These are phyloP conservation scores for Gynostemma pentaphyllum DNA, from an alignment of 306 rosid genomes.

Conservation along the genomic window DNA sequence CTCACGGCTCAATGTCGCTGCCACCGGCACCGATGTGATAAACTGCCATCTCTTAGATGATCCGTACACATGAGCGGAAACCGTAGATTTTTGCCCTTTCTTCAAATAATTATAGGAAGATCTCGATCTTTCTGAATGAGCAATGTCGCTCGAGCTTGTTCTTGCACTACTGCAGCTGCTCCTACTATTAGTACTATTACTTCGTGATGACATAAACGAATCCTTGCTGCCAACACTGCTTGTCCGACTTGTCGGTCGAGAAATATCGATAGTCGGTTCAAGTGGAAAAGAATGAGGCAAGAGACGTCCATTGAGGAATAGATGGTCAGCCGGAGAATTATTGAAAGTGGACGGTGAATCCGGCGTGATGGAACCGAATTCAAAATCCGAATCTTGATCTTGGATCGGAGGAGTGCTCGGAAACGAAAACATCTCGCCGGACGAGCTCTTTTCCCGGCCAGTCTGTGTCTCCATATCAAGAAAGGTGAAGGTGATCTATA, in stretches of 20 bases:
- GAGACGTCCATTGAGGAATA: slow-evolving; percentile 79
- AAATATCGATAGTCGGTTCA: slow-evolving; percentile 13
- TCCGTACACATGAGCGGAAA: slow-evolving; percentile 32
- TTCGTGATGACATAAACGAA: slow-evolving; percentile 48
- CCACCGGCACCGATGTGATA: slow-evolving; percentile 41
- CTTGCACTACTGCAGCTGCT: slow-evolving; percentile 66
- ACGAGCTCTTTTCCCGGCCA: slow-evolving; percentile 17
- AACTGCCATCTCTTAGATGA: slow-evolving; percentile 71
- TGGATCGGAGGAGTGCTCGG: slow-evolving; percentile 47
- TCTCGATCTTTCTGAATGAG: slow-evolving; percentile 29
- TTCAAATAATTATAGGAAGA: slow-evolving; percentile 11
- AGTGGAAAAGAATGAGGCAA: slow-evolving; percentile 68
- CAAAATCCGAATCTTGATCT: slow-evolving; percentile 46
- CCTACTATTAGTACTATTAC: slow-evolving; percentile 68
- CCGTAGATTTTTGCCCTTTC: slow-evolving; percentile 9
- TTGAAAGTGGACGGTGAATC: slow-evolving; percentile 48
- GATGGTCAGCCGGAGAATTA: slow-evolving; percentile 71
- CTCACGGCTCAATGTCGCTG: slow-evolving; percentile 32
- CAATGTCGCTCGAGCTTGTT: slow-evolving; percentile 57
- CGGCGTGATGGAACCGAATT: slow-evolving; percentile 54
- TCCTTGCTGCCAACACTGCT: slow-evolving; percentile 57
- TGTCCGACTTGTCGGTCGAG: slow-evolving; percentile 26
- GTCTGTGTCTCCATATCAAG: slow-evolving; percentile 14
- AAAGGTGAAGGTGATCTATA: neutral
- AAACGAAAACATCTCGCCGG: slow-evolving; percentile 58